Evolutionary conservation across 2,329 filamentous ascomycete species (phyloP).

Genomic region (Sclerotinia subarctica): DNA sequence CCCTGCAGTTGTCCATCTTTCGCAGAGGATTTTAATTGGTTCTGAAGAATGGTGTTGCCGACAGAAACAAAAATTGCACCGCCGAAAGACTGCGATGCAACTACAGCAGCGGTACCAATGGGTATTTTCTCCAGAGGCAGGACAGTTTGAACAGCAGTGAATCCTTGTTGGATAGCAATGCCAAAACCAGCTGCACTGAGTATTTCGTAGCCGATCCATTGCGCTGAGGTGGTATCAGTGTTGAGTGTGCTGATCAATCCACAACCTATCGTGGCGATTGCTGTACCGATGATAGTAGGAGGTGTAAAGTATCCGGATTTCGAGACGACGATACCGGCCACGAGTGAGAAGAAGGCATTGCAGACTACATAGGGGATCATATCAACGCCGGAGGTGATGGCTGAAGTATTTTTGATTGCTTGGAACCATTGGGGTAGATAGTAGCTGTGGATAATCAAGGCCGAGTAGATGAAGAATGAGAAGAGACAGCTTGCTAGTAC

Average conservation of each 20-base stretch:
- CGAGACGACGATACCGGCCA: conserved; percentile 36
- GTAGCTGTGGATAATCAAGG: conserved; percentile 33
- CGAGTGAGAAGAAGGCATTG: conserved; percentile 36
- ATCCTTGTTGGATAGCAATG: conserved; percentile 35
- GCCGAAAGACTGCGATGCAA: conserved; percentile 45
- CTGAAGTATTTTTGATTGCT: conserved; percentile 25
- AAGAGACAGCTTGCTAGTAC: conserved; percentile 35
- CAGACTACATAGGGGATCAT: conserved; percentile 31
- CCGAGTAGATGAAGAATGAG: conserved; percentile 27
- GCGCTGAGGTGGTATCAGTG: conserved; percentile 39
- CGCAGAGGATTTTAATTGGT: conserved; percentile 27
- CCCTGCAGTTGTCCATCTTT: conserved; percentile 24
- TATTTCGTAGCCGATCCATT: conserved; percentile 48
- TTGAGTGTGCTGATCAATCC: conserved; percentile 40
- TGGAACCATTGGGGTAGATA: conserved; percentile 36
- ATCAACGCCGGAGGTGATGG: conserved; percentile 29
- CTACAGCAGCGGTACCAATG: conserved; percentile 44
- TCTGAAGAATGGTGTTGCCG: conserved; percentile 45
- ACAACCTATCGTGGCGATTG: conserved; percentile 26
- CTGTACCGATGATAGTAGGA: conserved; percentile 27
- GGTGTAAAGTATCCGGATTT: conserved; percentile 38
- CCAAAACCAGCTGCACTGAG: conserved; percentile 33
- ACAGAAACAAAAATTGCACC: conserved; percentile 49
- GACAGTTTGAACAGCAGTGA: conserved; percentile 35
- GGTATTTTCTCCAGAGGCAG: conserved; percentile 41